Evolutionary conservation across 2,329 filamentous ascomycete species (phyloP).

Genomic region (Xylaria sp.): DNA sequence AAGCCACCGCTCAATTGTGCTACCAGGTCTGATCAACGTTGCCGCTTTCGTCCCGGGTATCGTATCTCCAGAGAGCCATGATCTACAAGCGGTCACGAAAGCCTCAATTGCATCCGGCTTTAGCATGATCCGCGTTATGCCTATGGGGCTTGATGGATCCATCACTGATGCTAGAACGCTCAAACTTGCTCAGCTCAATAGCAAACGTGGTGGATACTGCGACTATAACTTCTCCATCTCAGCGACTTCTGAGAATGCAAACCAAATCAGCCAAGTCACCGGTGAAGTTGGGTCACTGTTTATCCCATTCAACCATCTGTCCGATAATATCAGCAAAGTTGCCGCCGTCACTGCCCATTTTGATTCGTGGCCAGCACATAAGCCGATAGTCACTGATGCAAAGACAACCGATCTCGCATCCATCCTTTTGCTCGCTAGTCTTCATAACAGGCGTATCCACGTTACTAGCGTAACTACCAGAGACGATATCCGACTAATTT

Average conservation of each 20-base stretch:
- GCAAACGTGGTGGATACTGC: slow-evolving; percentile 73
- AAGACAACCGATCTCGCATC: slow-evolving; percentile 85
- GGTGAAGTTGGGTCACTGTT: slow-evolving; percentile 82
- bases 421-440: slow-evolving; percentile 79
- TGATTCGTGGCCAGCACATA: slow-evolving; percentile 79
- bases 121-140: slow-evolving; percentile 84
- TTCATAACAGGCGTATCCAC: slow-evolving; percentile 82
- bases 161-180: slow-evolving; percentile 79
- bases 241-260: slow-evolving; percentile 77
- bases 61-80: slow-evolving; percentile 70
- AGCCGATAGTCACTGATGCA: slow-evolving; percentile 84
- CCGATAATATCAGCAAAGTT: slow-evolving; percentile 86
- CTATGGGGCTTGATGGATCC: slow-evolving; percentile 76
- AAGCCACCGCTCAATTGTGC: slow-evolving; percentile 79
- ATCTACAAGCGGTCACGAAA: slow-evolving; percentile 76
- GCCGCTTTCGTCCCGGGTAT: slow-evolving; percentile 83
- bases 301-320: slow-evolving; percentile 84
- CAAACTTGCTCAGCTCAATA: slow-evolving; percentile 77
- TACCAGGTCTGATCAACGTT: slow-evolving; percentile 81
- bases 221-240: slow-evolving; percentile 85
- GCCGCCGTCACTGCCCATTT: slow-evolving; percentile 83
- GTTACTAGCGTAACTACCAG: slow-evolving; percentile 84
- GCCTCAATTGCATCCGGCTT: slow-evolving; percentile 80
- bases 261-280: slow-evolving; percentile 78
- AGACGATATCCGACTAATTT: slow-evolving; percentile 81